Conservation (phyloP, 805 yeast species). For the Spathaspora gorwiae region DNA sequence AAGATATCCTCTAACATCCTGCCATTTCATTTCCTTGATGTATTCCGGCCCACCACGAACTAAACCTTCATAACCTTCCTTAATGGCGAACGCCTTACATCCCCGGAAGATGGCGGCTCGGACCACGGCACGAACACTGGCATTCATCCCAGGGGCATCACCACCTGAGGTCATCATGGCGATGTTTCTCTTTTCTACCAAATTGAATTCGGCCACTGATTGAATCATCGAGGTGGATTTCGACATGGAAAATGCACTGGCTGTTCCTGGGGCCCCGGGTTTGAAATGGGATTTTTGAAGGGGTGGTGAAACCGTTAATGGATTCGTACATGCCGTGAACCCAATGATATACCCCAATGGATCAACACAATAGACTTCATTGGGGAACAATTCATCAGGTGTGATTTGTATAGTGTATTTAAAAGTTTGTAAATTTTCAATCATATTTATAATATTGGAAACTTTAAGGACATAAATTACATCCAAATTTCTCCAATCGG, state of each 20-base stretch:
- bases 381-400: slow-evolving; percentile 73
- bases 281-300: slow-evolving; percentile 20
- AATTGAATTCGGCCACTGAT: slow-evolving; percentile 8
- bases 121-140: slow-evolving; percentile 92
- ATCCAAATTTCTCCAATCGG: slow-evolving; percentile 49
- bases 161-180: slow-evolving; percentile 99
- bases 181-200: slow-evolving; percentile 47
- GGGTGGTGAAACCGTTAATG: slow-evolving; percentile 50
- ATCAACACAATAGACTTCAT: slow-evolving; percentile 71
- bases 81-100: slow-evolving; percentile 87
- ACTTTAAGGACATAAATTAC: slow-evolving; percentile 46
- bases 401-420: slow-evolving; percentile 46
- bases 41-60: slow-evolving; percentile 74
- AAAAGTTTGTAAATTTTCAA: slow-evolving; percentile 25
- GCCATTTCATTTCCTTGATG: slow-evolving; percentile 81
- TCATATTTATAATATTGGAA: slow-evolving; percentile 33
- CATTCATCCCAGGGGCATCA: slow-evolving; percentile 98
- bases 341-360: slow-evolving; percentile 84
- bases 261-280: neutral
- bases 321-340: slow-evolving; percentile 59
- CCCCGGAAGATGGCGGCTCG: slow-evolving; percentile 83
- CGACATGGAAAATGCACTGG: slow-evolving; percentile 6
- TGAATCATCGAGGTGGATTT: slow-evolving; percentile 13
- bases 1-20: slow-evolving; percentile 91
- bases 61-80: slow-evolving; percentile 93